Conservation (phyloP, 768 basidiomycete genomes). For the Pholiota molesta region DNA sequence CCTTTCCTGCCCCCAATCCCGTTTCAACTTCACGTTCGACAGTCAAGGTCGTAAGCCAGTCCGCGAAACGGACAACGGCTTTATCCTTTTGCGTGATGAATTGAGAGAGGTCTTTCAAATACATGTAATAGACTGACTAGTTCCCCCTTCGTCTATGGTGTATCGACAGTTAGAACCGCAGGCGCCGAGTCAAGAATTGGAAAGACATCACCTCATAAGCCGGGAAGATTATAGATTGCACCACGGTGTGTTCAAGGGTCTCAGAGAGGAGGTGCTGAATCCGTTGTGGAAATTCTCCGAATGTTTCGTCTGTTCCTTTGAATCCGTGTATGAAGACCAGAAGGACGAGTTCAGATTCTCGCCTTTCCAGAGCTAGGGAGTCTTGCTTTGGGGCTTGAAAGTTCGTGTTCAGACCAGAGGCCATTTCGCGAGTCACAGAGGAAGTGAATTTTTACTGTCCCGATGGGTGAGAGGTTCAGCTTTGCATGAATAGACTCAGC, state of each 20-base stretch:
- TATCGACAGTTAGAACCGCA: background rate
- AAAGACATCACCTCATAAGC: constrained; percentile 72
- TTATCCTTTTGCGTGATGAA: constrained; percentile 51
- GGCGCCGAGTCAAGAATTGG: constrained; percentile 4
- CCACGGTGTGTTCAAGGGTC: constrained; percentile 53
- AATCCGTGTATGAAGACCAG: constrained; percentile 84
- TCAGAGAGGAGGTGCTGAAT: constrained; percentile 77
- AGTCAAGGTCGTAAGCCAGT: constrained; percentile 90
- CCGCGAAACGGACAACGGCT: constrained; percentile 84
- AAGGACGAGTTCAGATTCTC: constrained; percentile 52
- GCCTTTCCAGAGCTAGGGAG: constrained; percentile 22
- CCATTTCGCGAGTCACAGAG: background rate
- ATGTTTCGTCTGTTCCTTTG: constrained; percentile 66
- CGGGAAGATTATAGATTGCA: constrained; percentile 85
- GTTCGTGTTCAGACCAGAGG: background rate
- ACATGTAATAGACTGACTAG: constrained; percentile 53
- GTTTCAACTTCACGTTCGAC: constrained; percentile 83
- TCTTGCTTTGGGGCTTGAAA: constrained; percentile 4
- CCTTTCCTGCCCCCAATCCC: constrained; percentile 76
- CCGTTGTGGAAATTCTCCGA: constrained; percentile 76
- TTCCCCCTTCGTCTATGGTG: constrained; percentile 80
- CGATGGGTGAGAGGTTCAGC: background rate
- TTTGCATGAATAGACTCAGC: background rate
- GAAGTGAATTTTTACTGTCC: too few relatives aligned
- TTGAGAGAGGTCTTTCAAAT: constrained; percentile 4